Percentiles rank a stretch among this genome's conserved stretches.
Evolutionary conservation across 1,284 basidiomycete genomes (phyloP).

Genomic region (Pseudozyma tsukubaensis): DNA sequence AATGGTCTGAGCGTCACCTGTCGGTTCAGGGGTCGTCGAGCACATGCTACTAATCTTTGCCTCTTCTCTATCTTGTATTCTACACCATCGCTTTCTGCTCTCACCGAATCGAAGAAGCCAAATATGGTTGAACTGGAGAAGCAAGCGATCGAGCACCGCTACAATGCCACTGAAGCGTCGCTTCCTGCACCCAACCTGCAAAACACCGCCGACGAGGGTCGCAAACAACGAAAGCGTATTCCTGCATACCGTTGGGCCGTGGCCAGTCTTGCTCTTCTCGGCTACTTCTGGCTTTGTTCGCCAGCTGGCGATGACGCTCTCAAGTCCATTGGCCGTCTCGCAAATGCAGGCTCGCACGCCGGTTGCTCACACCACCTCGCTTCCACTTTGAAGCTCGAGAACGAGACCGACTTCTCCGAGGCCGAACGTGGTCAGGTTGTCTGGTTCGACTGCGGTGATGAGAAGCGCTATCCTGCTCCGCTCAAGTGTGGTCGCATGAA

Average conservation of each 20-base stretch:
- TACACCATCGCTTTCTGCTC: not conserved
- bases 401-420: constrained; percentile 47
- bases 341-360: constrained; percentile 9
- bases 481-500: constrained; percentile 54
- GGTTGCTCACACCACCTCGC: constrained; percentile 12
- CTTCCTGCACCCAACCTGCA: constrained; percentile 24
- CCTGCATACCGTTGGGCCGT: constrained; percentile 23
- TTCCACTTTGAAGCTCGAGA: constrained; percentile 24
- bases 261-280: constrained; percentile 8
- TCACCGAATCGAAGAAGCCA: not conserved
- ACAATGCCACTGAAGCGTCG: constrained; percentile 29
- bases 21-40: not conserved
- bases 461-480: constrained; percentile 35
- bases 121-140: constrained; percentile 30
- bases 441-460: constrained; percentile 45
- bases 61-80: not conserved
- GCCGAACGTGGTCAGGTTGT: constrained; percentile 39
- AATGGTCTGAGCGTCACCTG: constrained; percentile 5
- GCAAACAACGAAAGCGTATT: constrained; percentile 25
- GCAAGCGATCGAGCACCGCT: constrained; percentile 26
- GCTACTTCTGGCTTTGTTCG: constrained; percentile 29
- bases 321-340: constrained; percentile 17
- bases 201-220: constrained; percentile 2
- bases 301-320: constrained; percentile 13
- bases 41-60: not conserved